Base-by-base conservation (phyloP, 768 basidiomycete genomes). In the Amanita polypyramis region DNA sequence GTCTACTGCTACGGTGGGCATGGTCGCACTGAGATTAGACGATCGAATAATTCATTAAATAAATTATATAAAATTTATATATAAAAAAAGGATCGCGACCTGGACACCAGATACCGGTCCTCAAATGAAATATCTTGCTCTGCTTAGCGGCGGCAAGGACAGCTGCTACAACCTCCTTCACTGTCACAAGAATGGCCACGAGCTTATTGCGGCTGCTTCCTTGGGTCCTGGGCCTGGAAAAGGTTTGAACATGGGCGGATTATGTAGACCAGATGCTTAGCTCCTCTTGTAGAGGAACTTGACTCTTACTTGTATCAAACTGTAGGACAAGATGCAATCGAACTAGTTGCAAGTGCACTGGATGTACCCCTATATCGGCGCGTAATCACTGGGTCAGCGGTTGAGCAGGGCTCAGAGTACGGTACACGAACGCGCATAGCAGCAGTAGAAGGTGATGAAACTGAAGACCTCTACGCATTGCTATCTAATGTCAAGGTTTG, bases 231-330 rank as follows among this genome's bases (percentile, higher is more conserved):
- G 74, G 53, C 67, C 73, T 50, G 94, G 91, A 56, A 86, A 84
- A 79, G 94, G 95, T 93, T 56, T 58, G 76, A 58, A 48, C 45
- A 50, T 41, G 47, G 47, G 52, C 34, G 54, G 45, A 51, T 46
- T 49, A 34, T 21, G n/a, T 5, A 36, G 11, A 27, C 10, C 36
- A 49, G 59, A 54, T 46, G 46, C 46, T 56, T 44, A 37, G 45
- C 52, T 54, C 58, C 55, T 8, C 21, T 6, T 40, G 56, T n/a
- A 96, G 96, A 98, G 72, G 96, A 99, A 70, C 79, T 98, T 58
- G 94, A 99, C 65, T 97, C 94, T 19, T 98, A 92, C 68, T 73
- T 99, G 63, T 99, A 97, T 64, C 96, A 99, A 63, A 97, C 95
- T n/a, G 94, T 99, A 21, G 96, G 94, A 1, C 94, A 97, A 60